Evolutionary conservation across 2,329 filamentous ascomycete genomes (phyloP), one percentile per base, ranked within the genome.

Genomic region (Ilyonectria sp.): DNA sequence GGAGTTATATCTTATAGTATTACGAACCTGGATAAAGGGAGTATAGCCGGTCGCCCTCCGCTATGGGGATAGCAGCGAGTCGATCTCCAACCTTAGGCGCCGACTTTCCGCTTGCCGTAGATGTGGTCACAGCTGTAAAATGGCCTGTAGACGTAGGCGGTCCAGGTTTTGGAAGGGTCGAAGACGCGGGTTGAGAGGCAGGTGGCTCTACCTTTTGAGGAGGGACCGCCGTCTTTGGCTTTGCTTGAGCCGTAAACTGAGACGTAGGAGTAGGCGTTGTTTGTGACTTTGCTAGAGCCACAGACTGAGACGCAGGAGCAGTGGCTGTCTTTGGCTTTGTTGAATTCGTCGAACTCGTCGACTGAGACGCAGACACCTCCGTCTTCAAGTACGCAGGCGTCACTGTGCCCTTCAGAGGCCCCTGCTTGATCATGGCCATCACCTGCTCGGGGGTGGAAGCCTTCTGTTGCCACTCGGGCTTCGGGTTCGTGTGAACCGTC

Each of bases 41-140:
- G n/a, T 76, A 76, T 6, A 50, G 29, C 10, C 74, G 67, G 6
- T 53, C 53, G 2, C 58, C 50, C 21, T 74, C 71, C 3, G 74
- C 73, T 47, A 70, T 47, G 1, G 19, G 29, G 26, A 76, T 75
- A 11, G 73, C 37, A 3, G 43, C 26, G 33, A 69, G 26, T 17
- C 7, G 60, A 17, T 70, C 62, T 10, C 71, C 69, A 9, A 54
- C 21, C 2, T 17, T 35, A 2, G 43, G n/a, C 31, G 50, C 11
- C 26, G 26, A 10, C 55, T 47, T 49, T n/a, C 55, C 40, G n/a
- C 19, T 7, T 43, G 15, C n/a, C 7, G n/a, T n/a, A n/a, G 40
- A n/a, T 43, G 40, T 43, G 17, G 40, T 43, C 40, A n/a, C 40
- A n/a, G 40, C 40, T 43, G 40, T n/a, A 9, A 8, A 43, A n/a